Conservation (phyloP, 1,284 basidiomycete genomes). For the Austropuccinia psidii region DNA sequence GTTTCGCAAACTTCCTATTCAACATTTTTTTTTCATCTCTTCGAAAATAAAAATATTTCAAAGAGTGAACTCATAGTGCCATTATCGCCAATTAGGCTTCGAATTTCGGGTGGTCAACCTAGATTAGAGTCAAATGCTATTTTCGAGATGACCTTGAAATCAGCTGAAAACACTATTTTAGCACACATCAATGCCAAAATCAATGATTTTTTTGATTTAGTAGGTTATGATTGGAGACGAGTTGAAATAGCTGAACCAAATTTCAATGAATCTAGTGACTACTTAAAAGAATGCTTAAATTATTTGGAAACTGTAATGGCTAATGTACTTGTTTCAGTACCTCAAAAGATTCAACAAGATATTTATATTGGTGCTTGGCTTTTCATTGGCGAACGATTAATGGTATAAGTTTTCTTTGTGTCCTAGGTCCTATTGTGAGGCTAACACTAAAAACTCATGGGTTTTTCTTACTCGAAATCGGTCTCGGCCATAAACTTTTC, state of each 20-base stretch:
- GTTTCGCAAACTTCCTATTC: not conserved
- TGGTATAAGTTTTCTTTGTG: constrained; percentile 54
- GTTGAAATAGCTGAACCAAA: constrained; percentile 39
- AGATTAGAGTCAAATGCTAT: constrained; percentile 31
- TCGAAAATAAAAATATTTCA: not conserved
- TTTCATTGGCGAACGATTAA: constrained; percentile 76
- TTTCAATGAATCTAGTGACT: constrained; percentile 57
- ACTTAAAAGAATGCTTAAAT: constrained; percentile 87
- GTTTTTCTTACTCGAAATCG: not conserved
- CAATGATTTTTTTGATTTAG: constrained; percentile 90
- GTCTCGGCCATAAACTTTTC: not conserved
- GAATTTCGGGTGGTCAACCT: not conserved
- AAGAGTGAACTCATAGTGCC: not conserved
- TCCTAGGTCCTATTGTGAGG: not conserved
- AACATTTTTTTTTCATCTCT: not conserved
- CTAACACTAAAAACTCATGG: not conserved
- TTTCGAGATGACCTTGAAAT: constrained; percentile 16
- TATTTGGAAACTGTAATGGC: constrained; percentile 96
- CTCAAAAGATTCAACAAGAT: constrained; percentile 70
- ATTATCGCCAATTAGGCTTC: not conserved
- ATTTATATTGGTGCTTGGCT: constrained; percentile 76
- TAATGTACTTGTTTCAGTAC: constrained; percentile 68
- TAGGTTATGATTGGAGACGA: constrained; percentile 90
- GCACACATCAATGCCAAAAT: constrained; percentile 80
- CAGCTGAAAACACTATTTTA: constrained; percentile 67